Conservation (phyloP, 495 filamentous ascomycete genomes). For the Penicillium macrosclerotiorum region DNA sequence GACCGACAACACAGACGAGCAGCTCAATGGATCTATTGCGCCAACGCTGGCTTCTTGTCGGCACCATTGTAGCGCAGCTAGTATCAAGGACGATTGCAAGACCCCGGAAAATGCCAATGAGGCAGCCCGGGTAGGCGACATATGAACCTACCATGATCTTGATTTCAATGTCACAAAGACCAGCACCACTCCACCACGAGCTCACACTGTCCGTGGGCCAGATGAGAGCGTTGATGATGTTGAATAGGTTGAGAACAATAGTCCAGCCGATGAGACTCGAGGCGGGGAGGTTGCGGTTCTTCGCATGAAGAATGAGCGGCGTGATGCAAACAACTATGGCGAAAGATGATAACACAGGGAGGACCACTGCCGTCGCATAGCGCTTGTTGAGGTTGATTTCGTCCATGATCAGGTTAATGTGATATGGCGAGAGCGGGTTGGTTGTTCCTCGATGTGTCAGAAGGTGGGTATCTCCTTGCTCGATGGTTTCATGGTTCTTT, state of each 20-base stretch:
- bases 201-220: conserved; percentile 73
- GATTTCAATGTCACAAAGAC: conserved; percentile 80
- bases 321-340: conserved; percentile 53
- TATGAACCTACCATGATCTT: conserved; percentile 64
- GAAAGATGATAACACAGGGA: conserved; percentile 54
- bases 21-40: conserved; percentile 57
- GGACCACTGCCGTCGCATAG: conserved; percentile 33
- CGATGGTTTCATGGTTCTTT: too few relatives aligned
- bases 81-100: conserved; percentile 71
- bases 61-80: conserved; percentile 52
- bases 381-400: conserved; percentile 3
- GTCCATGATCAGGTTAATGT: too few relatives aligned
- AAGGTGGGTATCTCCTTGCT: too few relatives aligned
- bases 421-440: too few relatives aligned
- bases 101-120: conserved; percentile 69
- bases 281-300: conserved; percentile 47
- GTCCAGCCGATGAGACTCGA: conserved; percentile 63
- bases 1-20: conserved; percentile 66
- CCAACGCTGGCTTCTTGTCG: conserved; percentile 50
- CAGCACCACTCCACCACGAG: conserved; percentile 69
- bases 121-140: conserved; percentile 60
- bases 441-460: too few relatives aligned
- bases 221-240: conserved; percentile 72
- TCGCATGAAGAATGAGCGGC: conserved; percentile 38
- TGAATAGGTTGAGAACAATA: conserved; percentile 62